Evolutionary conservation across 495 filamentous ascomycete species (phyloP), one percentile per base, ranked within the genome.

Genomic region (Talaromyces proteolyticus): DNA sequence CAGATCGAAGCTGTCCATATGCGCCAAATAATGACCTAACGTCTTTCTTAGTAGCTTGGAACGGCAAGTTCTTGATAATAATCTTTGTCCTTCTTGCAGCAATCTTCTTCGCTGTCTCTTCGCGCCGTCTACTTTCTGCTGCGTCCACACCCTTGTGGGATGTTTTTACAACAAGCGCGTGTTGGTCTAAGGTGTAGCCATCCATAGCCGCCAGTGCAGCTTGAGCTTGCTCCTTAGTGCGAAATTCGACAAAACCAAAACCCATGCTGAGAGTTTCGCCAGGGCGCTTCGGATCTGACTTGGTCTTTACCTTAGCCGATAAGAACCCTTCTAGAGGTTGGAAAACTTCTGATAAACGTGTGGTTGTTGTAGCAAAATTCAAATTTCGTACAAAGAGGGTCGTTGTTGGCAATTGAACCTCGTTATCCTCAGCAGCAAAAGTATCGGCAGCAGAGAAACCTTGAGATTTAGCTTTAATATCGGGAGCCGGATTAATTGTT

Each of bases 1-100:
- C 87, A 43, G 91, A 89, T 40, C 91, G 86, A 47, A 99, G 78
- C 57, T 94, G 86, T 17, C 94, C 93, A 63, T 96, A 99, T 16
- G 87, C 75, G 41, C 87, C 82, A 64, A 99, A 89, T 8, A 99
- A 74, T 14, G 83, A 73, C 37, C 87, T 80, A 24, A 99, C 74
- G 57, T 99, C 94, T 62, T 93, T 91, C 75, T 95, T 96, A 38
- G 81, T 86, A 8, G 87, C 85, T 68, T 97, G 88, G 72, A 99
- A 99, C 7, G 93, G 93, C 61, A 99, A 69, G 73, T 99, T 99
- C 75, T 97, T 97, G 74, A 98, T 88, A 65, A 97, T 86, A 58
- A 99, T 84, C 74, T 97, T 96, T 25, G 91, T 96, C 46, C 80
- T 77, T 57, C 81, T 80, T 20, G 77, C 79, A 3, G 84, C 80